Evolutionary conservation across 2,329 filamentous ascomycete genomes (phyloP).

Genomic region (Stachybotrys echinatus): DNA sequence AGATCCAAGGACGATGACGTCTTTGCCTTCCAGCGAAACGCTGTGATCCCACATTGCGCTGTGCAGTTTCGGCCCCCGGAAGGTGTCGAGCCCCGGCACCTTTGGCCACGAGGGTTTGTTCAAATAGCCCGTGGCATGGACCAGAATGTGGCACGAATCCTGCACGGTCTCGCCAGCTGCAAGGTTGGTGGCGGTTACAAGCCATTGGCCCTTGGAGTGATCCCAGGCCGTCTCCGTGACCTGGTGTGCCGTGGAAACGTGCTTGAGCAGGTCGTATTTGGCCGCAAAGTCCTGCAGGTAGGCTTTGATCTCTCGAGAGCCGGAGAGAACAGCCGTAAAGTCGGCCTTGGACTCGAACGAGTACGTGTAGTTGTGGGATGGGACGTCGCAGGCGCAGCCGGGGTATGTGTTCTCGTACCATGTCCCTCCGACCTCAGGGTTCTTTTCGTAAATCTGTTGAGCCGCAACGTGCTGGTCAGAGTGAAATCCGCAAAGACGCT

Average conservation of each 20-base stretch:
- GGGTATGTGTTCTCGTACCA: constrained; percentile 57
- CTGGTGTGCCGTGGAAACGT: constrained; percentile 37
- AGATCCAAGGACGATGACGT: constrained; percentile 38
- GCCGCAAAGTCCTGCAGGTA: constrained; percentile 45
- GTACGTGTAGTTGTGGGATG: constrained; percentile 46
- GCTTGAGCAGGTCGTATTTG: constrained; percentile 39
- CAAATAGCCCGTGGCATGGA: constrained; percentile 42
- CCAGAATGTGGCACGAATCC: constrained; percentile 35
- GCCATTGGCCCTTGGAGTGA: constrained; percentile 36
- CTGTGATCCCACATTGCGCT: constrained; percentile 46
- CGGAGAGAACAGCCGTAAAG: constrained; percentile 54
- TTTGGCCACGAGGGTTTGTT: constrained; percentile 49
- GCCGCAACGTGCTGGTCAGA: not conserved
- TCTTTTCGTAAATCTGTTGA: constrained; percentile 47
- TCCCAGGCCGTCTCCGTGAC: constrained; percentile 40
- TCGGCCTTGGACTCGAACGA: constrained; percentile 33
- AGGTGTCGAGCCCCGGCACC: constrained; percentile 38
- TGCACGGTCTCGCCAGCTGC: constrained; percentile 1
- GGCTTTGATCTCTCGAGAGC: constrained; percentile 47
- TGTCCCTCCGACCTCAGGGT: constrained; percentile 48
- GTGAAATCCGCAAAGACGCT: no score
- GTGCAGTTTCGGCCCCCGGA: constrained; percentile 45
- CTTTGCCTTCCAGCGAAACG: constrained; percentile 27
- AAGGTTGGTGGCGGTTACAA: constrained; percentile 29
- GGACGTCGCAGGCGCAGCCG: constrained; percentile 50